phyloP scores from a whole-genome alignment of 306 rosid genomes.

The Oxytropis ochrocephala region DNA sequence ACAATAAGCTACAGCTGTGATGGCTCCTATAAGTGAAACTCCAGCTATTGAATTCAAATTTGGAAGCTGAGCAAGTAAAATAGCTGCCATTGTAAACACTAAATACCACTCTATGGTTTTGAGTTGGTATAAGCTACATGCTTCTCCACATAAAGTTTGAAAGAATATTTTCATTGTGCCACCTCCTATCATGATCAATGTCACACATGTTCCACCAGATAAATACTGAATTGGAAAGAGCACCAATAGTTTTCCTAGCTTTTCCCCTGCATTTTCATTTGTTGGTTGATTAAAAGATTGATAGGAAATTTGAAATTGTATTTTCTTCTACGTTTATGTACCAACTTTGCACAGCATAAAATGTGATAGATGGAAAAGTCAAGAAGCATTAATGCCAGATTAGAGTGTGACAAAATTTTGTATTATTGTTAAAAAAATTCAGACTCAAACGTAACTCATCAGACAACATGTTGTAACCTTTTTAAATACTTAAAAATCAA shows the following conservation, averaged over 20 bases:
- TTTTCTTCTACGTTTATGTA: not conserved
- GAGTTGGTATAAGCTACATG: conserved; percentile 20
- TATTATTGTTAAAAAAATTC: not conserved
- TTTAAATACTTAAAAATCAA: too few relatives aligned
- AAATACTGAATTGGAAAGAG: conserved; percentile 67
- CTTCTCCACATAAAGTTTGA: conserved; percentile 32
- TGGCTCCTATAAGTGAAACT: conserved; percentile 57
- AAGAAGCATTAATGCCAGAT: not conserved
- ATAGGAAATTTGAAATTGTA: not conserved
- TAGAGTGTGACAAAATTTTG: not conserved
- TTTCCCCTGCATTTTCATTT: conserved; percentile 47
- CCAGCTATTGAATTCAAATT: conserved; percentile 70
- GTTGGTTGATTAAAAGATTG: not conserved
- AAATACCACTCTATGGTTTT: conserved; percentile 55
- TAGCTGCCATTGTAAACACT: conserved; percentile 48
- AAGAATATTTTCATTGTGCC: conserved; percentile 68
- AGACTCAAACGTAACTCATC: not conserved
- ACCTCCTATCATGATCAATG: conserved; percentile 63
- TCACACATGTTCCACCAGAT: conserved; percentile 77
- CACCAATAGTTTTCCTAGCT: conserved; percentile 48
- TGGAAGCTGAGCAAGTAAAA: conserved; percentile 70
- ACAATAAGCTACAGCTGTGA: conserved; percentile 55
- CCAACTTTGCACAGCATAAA: not conserved
- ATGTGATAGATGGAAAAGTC: not conserved
- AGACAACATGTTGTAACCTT: not conserved